Evolutionary conservation across 2,329 filamentous ascomycete genomes (phyloP).

Genomic region (Cercospora citrullina): DNA sequence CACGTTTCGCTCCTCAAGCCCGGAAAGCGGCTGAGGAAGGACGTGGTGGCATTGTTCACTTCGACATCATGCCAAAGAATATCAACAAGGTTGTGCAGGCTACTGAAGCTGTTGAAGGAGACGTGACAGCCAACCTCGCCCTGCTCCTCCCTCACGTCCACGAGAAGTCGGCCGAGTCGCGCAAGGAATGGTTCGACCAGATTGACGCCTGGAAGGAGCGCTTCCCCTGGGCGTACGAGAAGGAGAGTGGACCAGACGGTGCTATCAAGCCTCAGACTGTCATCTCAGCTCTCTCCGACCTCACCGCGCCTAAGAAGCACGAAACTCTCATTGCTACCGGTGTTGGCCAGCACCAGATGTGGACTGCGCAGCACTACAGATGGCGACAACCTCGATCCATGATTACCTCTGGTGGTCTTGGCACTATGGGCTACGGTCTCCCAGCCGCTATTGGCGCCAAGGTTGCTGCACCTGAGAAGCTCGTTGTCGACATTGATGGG

Average conservation of each 20-base stretch:
- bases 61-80: slow-evolving; percentile 99
- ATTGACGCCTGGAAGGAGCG: slow-evolving; percentile 88
- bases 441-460: slow-evolving; percentile 95
- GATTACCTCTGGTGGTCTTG: slow-evolving; percentile 94
- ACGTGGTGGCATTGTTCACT: slow-evolving; percentile 93
- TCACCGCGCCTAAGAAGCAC: slow-evolving; percentile 78
- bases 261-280: slow-evolving; percentile 93
- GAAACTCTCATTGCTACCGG: slow-evolving; percentile 87
- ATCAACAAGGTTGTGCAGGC: slow-evolving; percentile 99
- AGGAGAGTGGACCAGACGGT: slow-evolving; percentile 65
- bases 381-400: slow-evolving; percentile 90
- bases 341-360: slow-evolving; percentile 99
- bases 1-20: slow-evolving; percentile 86
- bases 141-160: slow-evolving; percentile 73
- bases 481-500: slow-evolving; percentile 94
- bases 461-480: slow-evolving; percentile 75
- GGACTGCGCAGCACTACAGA: slow-evolving; percentile 93
- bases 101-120: slow-evolving; percentile 91
- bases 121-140: slow-evolving; percentile 77
- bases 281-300: slow-evolving; percentile 83
- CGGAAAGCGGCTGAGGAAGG: slow-evolving; percentile 80
- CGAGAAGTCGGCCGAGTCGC: slow-evolving; percentile 60
- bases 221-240: slow-evolving; percentile 86
- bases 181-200: slow-evolving; percentile 84
- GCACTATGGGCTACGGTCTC: slow-evolving; percentile 94